A percentile compares a stretch with the other conserved stretches of the same genome.
phyloP scores from a whole-genome alignment of 768 basidiomycete genomes.

The Gyrodon lividus region DNA sequence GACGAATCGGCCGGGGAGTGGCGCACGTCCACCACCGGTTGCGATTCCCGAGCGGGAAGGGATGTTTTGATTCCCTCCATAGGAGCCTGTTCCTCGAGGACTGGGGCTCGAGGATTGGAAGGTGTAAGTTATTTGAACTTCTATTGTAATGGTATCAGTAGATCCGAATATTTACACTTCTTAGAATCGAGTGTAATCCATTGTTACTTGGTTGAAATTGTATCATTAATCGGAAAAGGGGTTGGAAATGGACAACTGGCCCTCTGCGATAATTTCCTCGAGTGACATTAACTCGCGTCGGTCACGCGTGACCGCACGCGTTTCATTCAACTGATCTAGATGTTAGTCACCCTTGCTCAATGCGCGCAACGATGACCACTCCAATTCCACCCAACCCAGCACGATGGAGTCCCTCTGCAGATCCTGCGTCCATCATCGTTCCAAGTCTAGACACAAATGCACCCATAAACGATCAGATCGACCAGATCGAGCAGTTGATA shows the following conservation, averaged over 20 bases:
- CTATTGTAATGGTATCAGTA: not conserved
- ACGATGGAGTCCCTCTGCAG: constrained; percentile 63
- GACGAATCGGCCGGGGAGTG: constrained; percentile 61
- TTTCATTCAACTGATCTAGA: not conserved
- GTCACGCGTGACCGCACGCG: constrained; percentile 27
- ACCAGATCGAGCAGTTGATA: constrained; percentile 94
- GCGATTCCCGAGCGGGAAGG: constrained; percentile 58
- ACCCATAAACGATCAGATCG: constrained; percentile 77
- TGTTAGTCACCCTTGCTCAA: not conserved
- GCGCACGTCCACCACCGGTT: constrained; percentile 47
- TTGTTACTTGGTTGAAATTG: not conserved
- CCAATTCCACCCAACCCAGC: constrained; percentile 60
- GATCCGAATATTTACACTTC: not conserved
- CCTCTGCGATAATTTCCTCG: too few relatives aligned
- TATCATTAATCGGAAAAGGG: not conserved
- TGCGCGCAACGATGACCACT: constrained; percentile 26
- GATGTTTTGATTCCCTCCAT: constrained; percentile 48
- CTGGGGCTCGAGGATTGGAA: not conserved
- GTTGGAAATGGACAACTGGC: not conserved
- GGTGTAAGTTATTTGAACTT: not conserved
- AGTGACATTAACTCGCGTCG: constrained; percentile 13
- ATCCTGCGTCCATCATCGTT: constrained; percentile 63
- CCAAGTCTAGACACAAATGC: constrained; percentile 73
- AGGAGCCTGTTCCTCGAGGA: not conserved
- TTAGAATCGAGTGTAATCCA: too few relatives aligned